These are phyloP conservation scores for Eucalyptus curtisii DNA, from an alignment of 345 rosid genomes.

Conservation along the genomic window DNA sequence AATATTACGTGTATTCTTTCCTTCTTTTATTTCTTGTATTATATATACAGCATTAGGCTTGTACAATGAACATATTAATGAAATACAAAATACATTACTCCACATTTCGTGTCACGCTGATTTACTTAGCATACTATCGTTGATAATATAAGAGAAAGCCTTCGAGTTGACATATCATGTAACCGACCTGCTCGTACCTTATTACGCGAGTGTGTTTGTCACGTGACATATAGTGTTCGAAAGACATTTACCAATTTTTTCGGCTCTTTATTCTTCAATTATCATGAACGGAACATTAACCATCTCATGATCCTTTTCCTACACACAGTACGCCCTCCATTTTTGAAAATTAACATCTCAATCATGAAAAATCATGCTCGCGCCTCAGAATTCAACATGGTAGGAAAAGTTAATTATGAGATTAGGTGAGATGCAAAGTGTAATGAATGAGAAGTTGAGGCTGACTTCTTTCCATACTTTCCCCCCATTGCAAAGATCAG, in stretches of 20 bases:
- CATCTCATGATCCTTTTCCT: neutral
- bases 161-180: neutral
- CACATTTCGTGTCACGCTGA: too few species aligned
- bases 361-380: rapidly evolving
- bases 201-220: rapidly evolving
- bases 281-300: neutral
- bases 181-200: neutral
- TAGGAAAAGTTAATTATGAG: neutral
- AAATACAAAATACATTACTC: too few species aligned
- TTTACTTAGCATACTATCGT: neutral
- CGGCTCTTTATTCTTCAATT: neutral
- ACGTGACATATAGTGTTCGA: neutral
- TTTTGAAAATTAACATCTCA: neutral
- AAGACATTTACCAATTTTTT: rapidly evolving
- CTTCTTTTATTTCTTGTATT: too few species aligned
- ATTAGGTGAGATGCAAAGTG: neutral
- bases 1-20: too few species aligned
- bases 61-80: too few species aligned
- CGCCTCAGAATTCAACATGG: neutral
- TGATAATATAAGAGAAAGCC: neutral
- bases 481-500: neutral
- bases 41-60: too few species aligned
- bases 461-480: neutral
- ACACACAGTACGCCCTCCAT: neutral
- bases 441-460: neutral